Evolutionary conservation across 1,284 basidiomycete genomes (phyloP), one percentile per base, ranked within the genome.

Genomic region (Coriolopsis trogii): DNA sequence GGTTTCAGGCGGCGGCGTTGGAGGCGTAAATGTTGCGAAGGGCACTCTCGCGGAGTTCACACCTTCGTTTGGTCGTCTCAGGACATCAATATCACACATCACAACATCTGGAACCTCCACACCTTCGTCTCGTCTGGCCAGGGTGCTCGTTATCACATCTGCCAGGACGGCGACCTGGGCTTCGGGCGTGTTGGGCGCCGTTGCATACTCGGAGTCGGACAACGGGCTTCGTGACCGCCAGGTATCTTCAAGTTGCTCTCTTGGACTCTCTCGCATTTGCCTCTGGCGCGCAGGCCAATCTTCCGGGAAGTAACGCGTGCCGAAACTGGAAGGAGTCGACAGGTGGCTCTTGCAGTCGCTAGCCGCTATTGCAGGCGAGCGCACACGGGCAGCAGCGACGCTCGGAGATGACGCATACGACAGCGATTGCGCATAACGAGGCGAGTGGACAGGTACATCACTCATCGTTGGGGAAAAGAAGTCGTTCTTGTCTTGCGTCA

Each of bases 341-440:
- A 58, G 20, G 30, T 55, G 50, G 33, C 43, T 51, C 34, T 49
- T 33, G n/a, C 41, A 10, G 41, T 58, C 53, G 28, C 52, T 50
- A 16, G 53, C 39, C 28, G 54, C 33, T n/a, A 59, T 45, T 20
- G 55, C 41, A 31, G 51, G 44, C 13, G 47, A 25, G 21, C 38
- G 34, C 34, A 44, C 3, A 23, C 42, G 18, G 2, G 47, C 45
- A 12, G 48, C 41, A 31, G 26, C 21, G 37, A 40, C 39, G 15
- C 12, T 25, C n/a, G 36, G 49, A 10, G 37, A 41, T 9, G 49
- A 50, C 23, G 43, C 43, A 41, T 55, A 58, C 24, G 53, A 50
- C 36, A 55, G 39, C 39, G 56, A 52, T 33, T 55, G 56, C 9
- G 41, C 40, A 41, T 50, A 46, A 4, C 46, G 37, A 18, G 46